Conservation (phyloP, 306 rosid species). For the Prunus davidiana region DNA sequence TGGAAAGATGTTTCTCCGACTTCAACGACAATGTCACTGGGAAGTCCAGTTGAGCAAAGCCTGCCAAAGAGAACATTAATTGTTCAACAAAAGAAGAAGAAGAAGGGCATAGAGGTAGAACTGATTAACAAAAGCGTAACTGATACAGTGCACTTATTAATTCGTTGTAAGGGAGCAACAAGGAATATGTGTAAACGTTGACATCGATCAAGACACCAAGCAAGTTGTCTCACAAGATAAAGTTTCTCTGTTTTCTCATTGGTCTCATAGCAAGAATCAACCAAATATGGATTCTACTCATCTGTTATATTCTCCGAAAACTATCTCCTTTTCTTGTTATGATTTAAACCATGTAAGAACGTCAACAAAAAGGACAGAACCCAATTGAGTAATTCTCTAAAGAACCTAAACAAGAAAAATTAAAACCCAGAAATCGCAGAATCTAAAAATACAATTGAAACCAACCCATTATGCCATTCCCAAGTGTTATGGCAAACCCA, state of each 20-base stretch:
- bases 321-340: no score
- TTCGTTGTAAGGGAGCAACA: background rate
- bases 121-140: background rate
- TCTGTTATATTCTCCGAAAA: background rate
- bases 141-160: background rate
- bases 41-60: constrained; percentile 83
- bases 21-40: constrained; percentile 77
- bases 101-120: background rate
- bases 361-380: background rate
- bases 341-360: no score
- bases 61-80: constrained; percentile 33
- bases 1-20: constrained; percentile 69
- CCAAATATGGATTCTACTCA: background rate
- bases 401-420: background rate
- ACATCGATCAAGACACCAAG: background rate
- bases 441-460: background rate
- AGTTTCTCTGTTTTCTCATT: background rate
- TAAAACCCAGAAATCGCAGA: background rate
- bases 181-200: background rate
- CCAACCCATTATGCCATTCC: constrained; percentile 1
- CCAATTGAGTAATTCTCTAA: background rate
- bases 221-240: background rate
- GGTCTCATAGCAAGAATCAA: no score
- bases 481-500: background rate
- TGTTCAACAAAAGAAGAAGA: constrained; percentile 9